Conservation (phyloP, 495 filamentous ascomycete genomes). For the Cladorrhinum samala region DNA sequence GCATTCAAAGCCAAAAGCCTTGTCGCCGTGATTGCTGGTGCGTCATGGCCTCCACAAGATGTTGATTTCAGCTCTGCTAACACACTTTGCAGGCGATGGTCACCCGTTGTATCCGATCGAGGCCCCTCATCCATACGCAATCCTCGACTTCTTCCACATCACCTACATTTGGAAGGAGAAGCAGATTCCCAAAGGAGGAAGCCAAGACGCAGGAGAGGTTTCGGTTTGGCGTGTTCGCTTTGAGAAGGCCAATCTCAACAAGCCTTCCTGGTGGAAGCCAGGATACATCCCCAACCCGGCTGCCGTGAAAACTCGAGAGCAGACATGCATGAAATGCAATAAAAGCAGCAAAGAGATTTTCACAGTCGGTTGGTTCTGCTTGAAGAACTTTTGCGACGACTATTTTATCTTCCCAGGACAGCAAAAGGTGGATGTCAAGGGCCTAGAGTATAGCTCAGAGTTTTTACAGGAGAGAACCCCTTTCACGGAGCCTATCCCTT, state of each 20-base stretch:
- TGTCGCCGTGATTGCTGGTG: slow-evolving; percentile 57
- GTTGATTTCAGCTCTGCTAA: slow-evolving; percentile 8
- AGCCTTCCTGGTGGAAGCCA: slow-evolving; percentile 62
- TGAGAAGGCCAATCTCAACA: slow-evolving; percentile 57
- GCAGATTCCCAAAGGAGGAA: slow-evolving; percentile 2
- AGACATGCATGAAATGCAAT: slow-evolving; percentile 23
- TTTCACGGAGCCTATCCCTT: slow-evolving; percentile 9
- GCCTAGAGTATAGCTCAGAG: slow-evolving; percentile 47
- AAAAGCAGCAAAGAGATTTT: slow-evolving; percentile 32
- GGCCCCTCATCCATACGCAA: slow-evolving; percentile 59
- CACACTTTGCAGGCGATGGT: slow-evolving; percentile 37
- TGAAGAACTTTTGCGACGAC: slow-evolving; percentile 46
- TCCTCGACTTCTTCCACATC: slow-evolving; percentile 68
- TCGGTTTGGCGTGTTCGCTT: slow-evolving; percentile 55
- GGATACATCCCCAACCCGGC: background rate
- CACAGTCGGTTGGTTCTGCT: slow-evolving; percentile 61
- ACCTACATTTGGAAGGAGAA: slow-evolving; percentile 70
- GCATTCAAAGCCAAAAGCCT: slow-evolving; percentile 34
- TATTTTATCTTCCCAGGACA: slow-evolving; percentile 50
- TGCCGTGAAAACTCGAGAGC: slow-evolving; percentile 2
- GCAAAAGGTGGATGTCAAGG: slow-evolving; percentile 19
- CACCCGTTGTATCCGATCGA: slow-evolving; percentile 48
- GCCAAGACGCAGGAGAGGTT: slow-evolving; percentile 27
- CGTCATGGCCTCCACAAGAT: too few species aligned
- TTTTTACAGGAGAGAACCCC: slow-evolving; percentile 49